Evolutionary conservation across 495 filamentous ascomycete species (phyloP).

Genomic region (Penicillium roqueforti): DNA sequence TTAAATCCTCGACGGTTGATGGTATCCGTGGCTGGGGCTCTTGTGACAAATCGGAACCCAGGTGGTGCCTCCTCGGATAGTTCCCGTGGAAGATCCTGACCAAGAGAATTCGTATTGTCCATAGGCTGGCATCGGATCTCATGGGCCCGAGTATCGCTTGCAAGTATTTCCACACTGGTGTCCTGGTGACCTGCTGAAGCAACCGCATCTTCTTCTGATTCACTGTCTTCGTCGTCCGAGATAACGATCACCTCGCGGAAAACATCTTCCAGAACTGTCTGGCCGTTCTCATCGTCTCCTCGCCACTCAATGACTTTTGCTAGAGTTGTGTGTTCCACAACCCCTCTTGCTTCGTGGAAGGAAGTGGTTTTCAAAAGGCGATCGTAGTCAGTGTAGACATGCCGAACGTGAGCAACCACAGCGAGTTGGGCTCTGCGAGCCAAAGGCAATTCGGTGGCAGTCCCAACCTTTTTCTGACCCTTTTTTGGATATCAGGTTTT

Average conservation of each 20-base stretch:
- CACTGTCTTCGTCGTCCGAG: constrained; percentile 70
- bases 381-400: constrained; percentile 85
- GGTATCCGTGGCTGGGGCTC: constrained; percentile 24
- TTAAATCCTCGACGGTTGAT: constrained; percentile 46
- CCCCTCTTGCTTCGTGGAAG: constrained; percentile 65
- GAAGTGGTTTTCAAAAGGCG: constrained; percentile 58
- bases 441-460: constrained; percentile 59
- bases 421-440: constrained; percentile 76
- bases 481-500: constrained; percentile 23
- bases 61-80: constrained; percentile 36
- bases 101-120: constrained; percentile 16
- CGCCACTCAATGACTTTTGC: constrained; percentile 80
- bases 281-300: constrained; percentile 75
- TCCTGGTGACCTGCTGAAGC: constrained; percentile 22
- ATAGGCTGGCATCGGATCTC: constrained; percentile 33
- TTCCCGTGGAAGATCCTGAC: constrained; percentile 23
- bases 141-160: constrained; percentile 31
- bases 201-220: constrained; percentile 44
- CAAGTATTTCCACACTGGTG: constrained; percentile 38
- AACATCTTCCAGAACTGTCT: constrained; percentile 71
- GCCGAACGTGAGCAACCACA: constrained; percentile 80
- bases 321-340: constrained; percentile 66
- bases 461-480: constrained; percentile 64
- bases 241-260: constrained; percentile 79
- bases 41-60: constrained; percentile 34